A percentile compares a stretch with the other conserved stretches of the same genome.
These are phyloP conservation scores for Lomentospora prolificans DNA, from an alignment of 2,329 filamentous ascomycete genomes.

Conservation along the genomic window DNA sequence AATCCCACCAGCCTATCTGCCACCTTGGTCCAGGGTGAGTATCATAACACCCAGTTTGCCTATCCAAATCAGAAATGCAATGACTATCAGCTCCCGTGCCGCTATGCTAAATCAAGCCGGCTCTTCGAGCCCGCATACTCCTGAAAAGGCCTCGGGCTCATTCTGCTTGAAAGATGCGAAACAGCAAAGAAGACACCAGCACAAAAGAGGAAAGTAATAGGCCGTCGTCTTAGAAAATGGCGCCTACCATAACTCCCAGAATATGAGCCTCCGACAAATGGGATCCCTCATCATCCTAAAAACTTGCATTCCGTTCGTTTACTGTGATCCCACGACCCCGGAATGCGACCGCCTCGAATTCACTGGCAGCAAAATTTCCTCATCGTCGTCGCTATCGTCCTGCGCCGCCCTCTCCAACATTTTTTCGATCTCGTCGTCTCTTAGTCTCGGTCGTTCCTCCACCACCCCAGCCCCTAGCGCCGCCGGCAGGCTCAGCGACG, in stretches of 20 bases:
- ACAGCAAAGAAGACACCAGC: too few relatives aligned
- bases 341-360: neutral
- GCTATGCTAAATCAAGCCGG: neutral
- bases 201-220: too few relatives aligned
- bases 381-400: slow-evolving; percentile 42
- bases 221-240: too few relatives aligned
- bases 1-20: too few relatives aligned
- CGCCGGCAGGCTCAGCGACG: slow-evolving; percentile 36
- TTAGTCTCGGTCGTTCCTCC: slow-evolving; percentile 18
- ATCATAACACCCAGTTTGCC: neutral
- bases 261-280: neutral
- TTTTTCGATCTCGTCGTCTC: slow-evolving; percentile 47
- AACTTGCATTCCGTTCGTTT: too few relatives aligned
- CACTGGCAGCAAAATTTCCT: slow-evolving; percentile 43
- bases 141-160: too few relatives aligned
- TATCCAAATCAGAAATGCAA: neutral
- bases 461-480: slow-evolving; percentile 28
- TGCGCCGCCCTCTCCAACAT: slow-evolving; percentile 46
- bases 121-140: too few relatives aligned
- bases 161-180: too few relatives aligned
- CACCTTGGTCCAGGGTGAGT: too few relatives aligned
- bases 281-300: too few relatives aligned
- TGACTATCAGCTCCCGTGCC: neutral
- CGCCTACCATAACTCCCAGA: neutral
- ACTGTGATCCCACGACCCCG: too few relatives aligned